phyloP scores from a whole-genome alignment of 495 filamentous ascomycete genomes.

The Penicillium atrosanguineum region DNA sequence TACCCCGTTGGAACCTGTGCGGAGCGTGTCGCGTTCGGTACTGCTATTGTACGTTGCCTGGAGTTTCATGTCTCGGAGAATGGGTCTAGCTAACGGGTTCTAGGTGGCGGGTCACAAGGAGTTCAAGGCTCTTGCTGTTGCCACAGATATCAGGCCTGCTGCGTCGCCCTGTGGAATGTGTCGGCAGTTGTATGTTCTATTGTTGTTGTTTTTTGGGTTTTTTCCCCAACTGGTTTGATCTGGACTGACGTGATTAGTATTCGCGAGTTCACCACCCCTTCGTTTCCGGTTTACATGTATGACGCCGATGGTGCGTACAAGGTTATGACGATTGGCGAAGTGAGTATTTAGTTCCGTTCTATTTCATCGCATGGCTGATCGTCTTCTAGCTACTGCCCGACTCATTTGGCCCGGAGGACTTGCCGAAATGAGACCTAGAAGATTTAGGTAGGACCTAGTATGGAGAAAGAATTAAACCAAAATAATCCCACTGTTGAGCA shows the following conservation, averaged over 20 bases:
- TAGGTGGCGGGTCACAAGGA: constrained; percentile 59
- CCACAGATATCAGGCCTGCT: constrained; percentile 73
- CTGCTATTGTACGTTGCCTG: constrained; percentile 61
- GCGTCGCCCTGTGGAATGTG: constrained; percentile 74
- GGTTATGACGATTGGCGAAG: constrained; percentile 72
- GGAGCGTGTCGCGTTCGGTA: constrained; percentile 82
- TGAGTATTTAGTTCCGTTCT: constrained; percentile 31
- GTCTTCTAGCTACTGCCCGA: constrained; percentile 60
- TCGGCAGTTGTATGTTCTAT: constrained; percentile 38
- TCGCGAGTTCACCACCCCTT: constrained; percentile 68
- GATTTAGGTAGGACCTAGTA: constrained; percentile 3
- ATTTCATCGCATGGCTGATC: not conserved
- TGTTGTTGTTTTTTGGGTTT: not conserved
- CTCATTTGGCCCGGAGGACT: constrained; percentile 67
- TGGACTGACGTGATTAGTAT: constrained; percentile 49
- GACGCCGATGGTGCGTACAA: constrained; percentile 66
- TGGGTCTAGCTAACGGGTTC: not conserved
- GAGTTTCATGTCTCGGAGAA: not conserved
- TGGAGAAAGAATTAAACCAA: constrained; percentile 2
- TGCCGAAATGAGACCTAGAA: constrained; percentile 10
- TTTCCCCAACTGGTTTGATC: not conserved
- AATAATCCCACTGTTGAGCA: not conserved
- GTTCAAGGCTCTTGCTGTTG: constrained; percentile 83
- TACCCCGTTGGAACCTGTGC: constrained; percentile 94
- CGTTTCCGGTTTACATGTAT: constrained; percentile 87